These are phyloP conservation scores for Corymbia calophylla DNA, from an alignment of 441 rosid genomes.

Conservation along the genomic window DNA sequence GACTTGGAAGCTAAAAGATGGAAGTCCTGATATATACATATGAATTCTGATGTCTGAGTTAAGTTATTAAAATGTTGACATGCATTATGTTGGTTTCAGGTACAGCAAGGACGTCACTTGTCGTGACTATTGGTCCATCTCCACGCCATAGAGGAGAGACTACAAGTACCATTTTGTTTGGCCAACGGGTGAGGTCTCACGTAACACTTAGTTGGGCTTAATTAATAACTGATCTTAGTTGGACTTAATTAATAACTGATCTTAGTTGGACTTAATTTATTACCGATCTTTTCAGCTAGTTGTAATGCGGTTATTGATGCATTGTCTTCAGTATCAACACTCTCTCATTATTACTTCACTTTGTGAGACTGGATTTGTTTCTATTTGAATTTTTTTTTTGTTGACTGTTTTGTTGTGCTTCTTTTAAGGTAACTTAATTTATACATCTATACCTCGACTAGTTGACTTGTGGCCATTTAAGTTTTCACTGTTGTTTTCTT, in stretches of 20 bases:
- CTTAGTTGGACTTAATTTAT: background rate
- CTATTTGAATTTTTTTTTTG: background rate
- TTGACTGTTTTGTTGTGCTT: background rate
- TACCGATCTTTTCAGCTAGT: background rate
- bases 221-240: background rate
- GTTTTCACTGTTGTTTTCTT: background rate
- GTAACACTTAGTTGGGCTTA: background rate
- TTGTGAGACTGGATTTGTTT: background rate
- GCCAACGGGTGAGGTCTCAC: conserved; percentile 73
- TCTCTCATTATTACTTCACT: background rate
- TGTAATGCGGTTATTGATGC: background rate
- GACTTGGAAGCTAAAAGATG: background rate
- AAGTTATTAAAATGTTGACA: conserved; percentile 5
- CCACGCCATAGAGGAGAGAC: conserved; percentile 99
- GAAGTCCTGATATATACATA: background rate
- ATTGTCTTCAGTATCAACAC: background rate
- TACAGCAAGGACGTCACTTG: conserved; percentile 94
- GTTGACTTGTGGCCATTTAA: background rate
- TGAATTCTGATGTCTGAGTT: conserved; percentile 18
- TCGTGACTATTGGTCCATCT: conserved; percentile 96
- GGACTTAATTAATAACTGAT: background rate
- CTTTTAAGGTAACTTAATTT: background rate
- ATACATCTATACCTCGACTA: background rate
- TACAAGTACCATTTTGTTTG: conserved; percentile 96
- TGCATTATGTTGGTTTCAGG: conserved; percentile 36